Evolutionary conservation across 352 stramenopile genomes (phyloP).

Genomic region (Phytophthora podocarpi): DNA sequence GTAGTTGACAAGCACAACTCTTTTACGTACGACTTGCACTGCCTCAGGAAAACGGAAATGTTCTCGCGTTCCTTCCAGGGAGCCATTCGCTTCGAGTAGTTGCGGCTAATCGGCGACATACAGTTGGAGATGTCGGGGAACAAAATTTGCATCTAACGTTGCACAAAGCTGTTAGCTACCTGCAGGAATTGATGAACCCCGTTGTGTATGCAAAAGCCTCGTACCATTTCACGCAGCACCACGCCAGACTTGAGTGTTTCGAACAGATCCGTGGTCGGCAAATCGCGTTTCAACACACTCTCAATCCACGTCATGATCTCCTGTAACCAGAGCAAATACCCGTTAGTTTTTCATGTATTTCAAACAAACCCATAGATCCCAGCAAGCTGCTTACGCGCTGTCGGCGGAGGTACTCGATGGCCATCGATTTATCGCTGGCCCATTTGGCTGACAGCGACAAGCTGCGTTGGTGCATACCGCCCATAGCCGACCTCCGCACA

Average conservation of each 20-base stretch:
- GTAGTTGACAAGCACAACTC: background rate
- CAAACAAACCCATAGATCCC: no score
- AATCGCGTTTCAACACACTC: conserved; percentile 58
- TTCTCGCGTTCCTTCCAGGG: conserved; percentile 88
- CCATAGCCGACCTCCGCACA: conserved; percentile 55
- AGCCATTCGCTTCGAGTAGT: conserved; percentile 71
- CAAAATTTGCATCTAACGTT: conserved; percentile 59
- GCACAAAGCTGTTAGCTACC: background rate
- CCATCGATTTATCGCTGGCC: conserved; percentile 73
- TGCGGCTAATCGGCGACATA: conserved; percentile 75
- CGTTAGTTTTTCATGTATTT: background rate
- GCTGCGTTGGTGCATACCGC: conserved; percentile 68
- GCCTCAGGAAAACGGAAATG: conserved; percentile 82
- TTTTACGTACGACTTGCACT: conserved; percentile 74
- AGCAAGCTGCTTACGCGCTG: conserved; percentile 48
- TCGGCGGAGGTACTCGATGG: conserved; percentile 75
- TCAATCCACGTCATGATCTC: conserved; percentile 80
- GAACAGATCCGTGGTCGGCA: conserved; percentile 61
- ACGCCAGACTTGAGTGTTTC: conserved; percentile 76
- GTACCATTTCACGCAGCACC: conserved; percentile 74
- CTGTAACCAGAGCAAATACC: conserved; percentile 25
- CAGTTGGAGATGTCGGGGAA: conserved; percentile 58
- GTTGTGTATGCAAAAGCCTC: background rate
- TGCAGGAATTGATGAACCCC: no score
- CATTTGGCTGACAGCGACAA: conserved; percentile 80